Base-by-base conservation (phyloP, 192 early-diverging fungal species). In the Rhizoclosmatium globosum region DNA sequence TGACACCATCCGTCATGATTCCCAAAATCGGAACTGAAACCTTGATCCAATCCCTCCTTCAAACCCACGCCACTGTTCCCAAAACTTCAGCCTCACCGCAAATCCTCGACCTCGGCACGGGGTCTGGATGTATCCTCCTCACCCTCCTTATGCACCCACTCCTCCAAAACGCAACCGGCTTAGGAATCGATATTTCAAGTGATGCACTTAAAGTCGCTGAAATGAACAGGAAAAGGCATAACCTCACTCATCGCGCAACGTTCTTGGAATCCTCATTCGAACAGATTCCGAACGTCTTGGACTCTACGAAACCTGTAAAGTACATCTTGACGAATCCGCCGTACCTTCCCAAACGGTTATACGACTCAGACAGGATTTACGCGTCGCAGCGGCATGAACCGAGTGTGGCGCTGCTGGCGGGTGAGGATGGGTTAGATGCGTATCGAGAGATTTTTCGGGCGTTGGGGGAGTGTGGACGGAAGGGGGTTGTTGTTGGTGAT, bases 321-420 rank as follows among this genome's bases (percentile, higher is more conserved):
- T 61, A 91, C 43, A 81, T 94, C 3, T 85, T 91, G 1, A 93
- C 92, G 72, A 94, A 94, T 61, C 93, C 93, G 31, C 93, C 93
- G 0, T 94, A 94, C 64, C 79, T 94, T 38, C 82, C 89, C 23
- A 43, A 67, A 2, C 79, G 61, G 3, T 1, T 72, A 23, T 72
- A 50, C 48, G 70, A 72, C 19, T 85, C 79, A 7, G 78, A 85
- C 72, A 68, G 82, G 3, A 61, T 78, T 42, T 81, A 85, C 17
- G 78, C 87, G 39, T 85, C 71, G 6, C 81, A 83, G 17, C 62
- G 80, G 17, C 80, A 90, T 68, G 93, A 94, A 72, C 93, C 93
- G 2, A 44, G 70, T n/a, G 74, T 89, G 56, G 93, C 93, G 3
- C 77, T 94, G 19, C 87, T 92, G 73, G 90, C 90, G 1, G 86